Evolutionary conservation across 1,284 basidiomycete species (phyloP).

Genomic region (Cryptococcus sp.): DNA sequence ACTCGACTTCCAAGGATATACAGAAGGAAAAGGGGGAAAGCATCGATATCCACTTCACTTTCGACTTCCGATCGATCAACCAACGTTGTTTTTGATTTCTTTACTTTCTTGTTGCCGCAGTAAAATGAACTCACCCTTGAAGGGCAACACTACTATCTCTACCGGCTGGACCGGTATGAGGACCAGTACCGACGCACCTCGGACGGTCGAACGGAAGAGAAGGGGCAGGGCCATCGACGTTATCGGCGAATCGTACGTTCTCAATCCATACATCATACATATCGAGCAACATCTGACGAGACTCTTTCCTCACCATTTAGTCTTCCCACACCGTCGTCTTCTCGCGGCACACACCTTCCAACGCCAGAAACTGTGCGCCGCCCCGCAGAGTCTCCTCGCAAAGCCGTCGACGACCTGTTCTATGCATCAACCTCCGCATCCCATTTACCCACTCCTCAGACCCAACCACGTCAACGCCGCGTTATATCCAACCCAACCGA

Average conservation of each 20-base stretch:
- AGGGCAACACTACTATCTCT: slow-evolving; percentile 2
- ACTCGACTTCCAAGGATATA: neutral
- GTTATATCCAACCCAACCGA: neutral
- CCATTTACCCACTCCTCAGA: slow-evolving; percentile 60
- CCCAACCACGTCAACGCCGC: slow-evolving; percentile 53
- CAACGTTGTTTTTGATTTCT: neutral
- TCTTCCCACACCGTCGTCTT: slow-evolving; percentile 33
- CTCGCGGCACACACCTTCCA: slow-evolving; percentile 30
- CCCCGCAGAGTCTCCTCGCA: slow-evolving; percentile 15
- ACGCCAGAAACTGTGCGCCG: slow-evolving; percentile 44
- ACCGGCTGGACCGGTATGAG: slow-evolving; percentile 36
- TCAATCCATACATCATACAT: neutral
- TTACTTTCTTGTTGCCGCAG: neutral
- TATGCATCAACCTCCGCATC: slow-evolving; percentile 51
- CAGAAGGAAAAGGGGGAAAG: neutral
- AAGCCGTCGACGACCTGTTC: slow-evolving; percentile 10
- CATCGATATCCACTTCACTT: neutral
- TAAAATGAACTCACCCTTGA: slow-evolving; percentile 24
- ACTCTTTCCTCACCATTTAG: slow-evolving; percentile 2
- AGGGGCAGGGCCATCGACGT: slow-evolving; percentile 38
- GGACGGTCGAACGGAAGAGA: slow-evolving; percentile 36
- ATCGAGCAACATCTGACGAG: slow-evolving; percentile 1
- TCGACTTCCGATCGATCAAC: neutral
- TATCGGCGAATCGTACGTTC: slow-evolving; percentile 20
- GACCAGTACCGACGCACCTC: slow-evolving; percentile 22